Evolutionary conservation across 192 early-diverging fungal genomes (phyloP).

Genomic region (Entomortierella beljakovae): DNA sequence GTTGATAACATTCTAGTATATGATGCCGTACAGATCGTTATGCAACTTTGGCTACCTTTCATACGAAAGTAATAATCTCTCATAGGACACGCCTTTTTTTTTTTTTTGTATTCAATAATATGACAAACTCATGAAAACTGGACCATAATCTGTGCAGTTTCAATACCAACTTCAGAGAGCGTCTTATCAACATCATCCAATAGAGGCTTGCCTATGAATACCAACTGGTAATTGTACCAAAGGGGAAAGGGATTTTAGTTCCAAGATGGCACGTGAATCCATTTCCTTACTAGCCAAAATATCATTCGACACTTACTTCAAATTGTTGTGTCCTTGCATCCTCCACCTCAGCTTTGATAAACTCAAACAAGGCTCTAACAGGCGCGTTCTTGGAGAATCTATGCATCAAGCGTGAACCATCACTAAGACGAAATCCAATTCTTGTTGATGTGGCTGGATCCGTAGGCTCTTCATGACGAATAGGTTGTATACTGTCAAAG

Average conservation of each 20-base stretch:
- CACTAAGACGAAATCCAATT: slow-evolving; percentile 83
- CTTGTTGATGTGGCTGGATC: slow-evolving; percentile 72
- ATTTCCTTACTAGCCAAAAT: background rate
- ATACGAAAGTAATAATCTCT: no score
- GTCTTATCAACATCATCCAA: slow-evolving; percentile 73
- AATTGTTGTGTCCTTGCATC: slow-evolving; percentile 72
- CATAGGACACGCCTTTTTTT: background rate
- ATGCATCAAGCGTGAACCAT: slow-evolving; percentile 82
- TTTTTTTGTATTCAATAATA: slow-evolving; percentile 51
- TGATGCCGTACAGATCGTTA: no score
- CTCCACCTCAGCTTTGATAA: slow-evolving; percentile 78
- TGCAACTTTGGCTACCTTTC: no score
- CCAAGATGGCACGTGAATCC: background rate
- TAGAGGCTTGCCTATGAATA: slow-evolving; percentile 76
- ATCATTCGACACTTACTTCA: slow-evolving; percentile 65
- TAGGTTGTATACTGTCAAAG: slow-evolving; percentile 59
- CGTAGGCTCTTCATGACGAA: slow-evolving; percentile 59
- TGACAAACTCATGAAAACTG: slow-evolving; percentile 36
- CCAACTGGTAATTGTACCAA: slow-evolving; percentile 59
- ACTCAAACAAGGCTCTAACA: slow-evolving; percentile 86
- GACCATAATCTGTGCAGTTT: slow-evolving; percentile 67
- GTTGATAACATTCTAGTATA: no score
- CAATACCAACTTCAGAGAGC: slow-evolving; percentile 78
- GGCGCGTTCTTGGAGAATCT: slow-evolving; percentile 80
- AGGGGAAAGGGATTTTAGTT: slow-evolving; percentile 5